Conservation (phyloP, 139 green algal genomes). For the Auxenochlorella protothecoides region DNA sequence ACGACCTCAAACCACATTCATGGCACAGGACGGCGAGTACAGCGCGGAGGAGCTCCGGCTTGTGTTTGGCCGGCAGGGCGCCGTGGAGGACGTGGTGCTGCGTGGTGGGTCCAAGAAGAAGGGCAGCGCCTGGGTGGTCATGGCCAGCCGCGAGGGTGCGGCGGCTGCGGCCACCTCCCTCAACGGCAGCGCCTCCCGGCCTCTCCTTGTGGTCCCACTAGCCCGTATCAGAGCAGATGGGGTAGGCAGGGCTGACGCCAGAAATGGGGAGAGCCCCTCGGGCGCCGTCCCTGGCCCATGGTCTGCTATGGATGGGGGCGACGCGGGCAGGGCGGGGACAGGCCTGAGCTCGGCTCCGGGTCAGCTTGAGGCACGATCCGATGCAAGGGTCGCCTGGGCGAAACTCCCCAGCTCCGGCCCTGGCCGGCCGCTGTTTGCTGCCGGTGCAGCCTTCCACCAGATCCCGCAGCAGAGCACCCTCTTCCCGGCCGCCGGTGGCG, state of each 20-base stretch:
- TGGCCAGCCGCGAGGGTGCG: constrained; percentile 24
- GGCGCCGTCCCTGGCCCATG: too few relatives aligned
- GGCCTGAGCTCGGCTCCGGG: too few relatives aligned
- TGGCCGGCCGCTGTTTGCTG: constrained; percentile 5
- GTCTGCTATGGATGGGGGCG: too few relatives aligned
- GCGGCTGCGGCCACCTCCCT: constrained; percentile 9
- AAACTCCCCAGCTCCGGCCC: not conserved
- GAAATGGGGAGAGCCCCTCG: too few relatives aligned
- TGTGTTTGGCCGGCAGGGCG: constrained; percentile 35
- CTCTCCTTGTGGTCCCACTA: constrained; percentile 31
- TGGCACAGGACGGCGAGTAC: constrained; percentile 16
- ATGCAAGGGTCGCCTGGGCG: too few relatives aligned
- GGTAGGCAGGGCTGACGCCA: too few relatives aligned
- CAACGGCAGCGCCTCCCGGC: constrained; percentile 11
- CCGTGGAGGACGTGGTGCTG: constrained; percentile 54
- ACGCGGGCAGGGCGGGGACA: too few relatives aligned
- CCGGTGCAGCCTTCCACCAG: not conserved
- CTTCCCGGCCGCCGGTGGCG: not conserved
- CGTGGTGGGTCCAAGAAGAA: constrained; percentile 25
- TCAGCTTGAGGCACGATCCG: too few relatives aligned
- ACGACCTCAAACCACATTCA: too few relatives aligned
- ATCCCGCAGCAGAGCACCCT: not conserved
- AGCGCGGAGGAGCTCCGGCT: constrained; percentile 19
- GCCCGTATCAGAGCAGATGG: not conserved
- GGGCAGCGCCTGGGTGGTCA: constrained; percentile 48